Percentiles rank a stretch among this genome's conserved stretches.
Conservation (phyloP, 768 basidiomycete species). For the Coprinopsis strossmayeri region DNA sequence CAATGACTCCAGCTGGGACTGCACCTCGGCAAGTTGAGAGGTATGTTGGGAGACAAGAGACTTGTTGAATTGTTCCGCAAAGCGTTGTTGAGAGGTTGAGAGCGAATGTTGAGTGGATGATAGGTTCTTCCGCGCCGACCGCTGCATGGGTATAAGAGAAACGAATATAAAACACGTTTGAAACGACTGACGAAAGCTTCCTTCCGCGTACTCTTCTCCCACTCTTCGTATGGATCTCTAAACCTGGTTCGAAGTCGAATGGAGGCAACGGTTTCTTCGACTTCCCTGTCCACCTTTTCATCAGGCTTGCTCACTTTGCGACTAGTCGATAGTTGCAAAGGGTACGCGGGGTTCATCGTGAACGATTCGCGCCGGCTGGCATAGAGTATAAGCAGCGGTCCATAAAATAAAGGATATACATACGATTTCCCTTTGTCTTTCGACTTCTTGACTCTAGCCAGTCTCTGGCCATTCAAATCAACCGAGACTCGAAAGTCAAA, state of each 20-base stretch:
- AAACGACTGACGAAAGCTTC: slow-evolving; percentile 38
- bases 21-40: slow-evolving; percentile 48
- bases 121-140: slow-evolving; percentile 37
- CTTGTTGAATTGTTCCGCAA: slow-evolving; percentile 12
- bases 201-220: slow-evolving; percentile 44
- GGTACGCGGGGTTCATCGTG: neutral
- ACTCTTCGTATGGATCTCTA: slow-evolving; percentile 53
- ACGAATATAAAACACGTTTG: neutral
- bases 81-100: slow-evolving; percentile 15
- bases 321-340: neutral
- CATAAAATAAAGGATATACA: no score
- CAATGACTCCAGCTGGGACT: slow-evolving; percentile 35
- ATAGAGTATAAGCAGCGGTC: no score
- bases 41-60: slow-evolving; percentile 34
- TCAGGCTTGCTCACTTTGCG: neutral
- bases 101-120: slow-evolving; percentile 27
- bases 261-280: slow-evolving; percentile 45
- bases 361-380: no score
- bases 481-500: neutral
- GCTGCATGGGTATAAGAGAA: slow-evolving; percentile 21
- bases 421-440: neutral
- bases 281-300: slow-evolving; percentile 19
- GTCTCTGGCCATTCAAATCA: neutral
- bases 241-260: slow-evolving; percentile 46
- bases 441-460: neutral